These are phyloP conservation scores for Capronia epimyces DNA, from an alignment of 2,329 filamentous ascomycete genomes.

Conservation along the genomic window DNA sequence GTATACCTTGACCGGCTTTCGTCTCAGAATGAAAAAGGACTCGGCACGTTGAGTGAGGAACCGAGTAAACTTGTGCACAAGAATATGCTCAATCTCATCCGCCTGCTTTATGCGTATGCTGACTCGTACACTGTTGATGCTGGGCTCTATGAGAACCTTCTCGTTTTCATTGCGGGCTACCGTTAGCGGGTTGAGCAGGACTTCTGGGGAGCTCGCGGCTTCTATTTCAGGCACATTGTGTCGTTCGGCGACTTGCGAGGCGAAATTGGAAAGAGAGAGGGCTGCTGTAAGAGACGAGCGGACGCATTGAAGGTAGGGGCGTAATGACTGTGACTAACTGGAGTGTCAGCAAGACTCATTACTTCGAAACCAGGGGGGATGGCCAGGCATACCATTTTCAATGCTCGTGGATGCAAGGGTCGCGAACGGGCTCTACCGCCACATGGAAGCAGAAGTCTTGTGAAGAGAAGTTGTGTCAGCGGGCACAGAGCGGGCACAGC, in stretches of 20 bases:
- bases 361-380: not conserved
- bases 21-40: constrained; percentile 90
- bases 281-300: constrained; percentile 90
- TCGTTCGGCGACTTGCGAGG: constrained; percentile 89
- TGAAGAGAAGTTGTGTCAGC: not conserved
- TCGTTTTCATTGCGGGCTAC: constrained; percentile 96
- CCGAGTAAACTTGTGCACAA: constrained; percentile 96
- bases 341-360: constrained; percentile 29
- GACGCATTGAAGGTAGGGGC: constrained; percentile 93
- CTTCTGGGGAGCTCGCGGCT: constrained; percentile 84
- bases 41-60: constrained; percentile 96
- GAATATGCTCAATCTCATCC: constrained; percentile 95
- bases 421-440: not conserved
- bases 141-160: constrained; percentile 90
- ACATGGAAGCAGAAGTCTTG: constrained; percentile 9
- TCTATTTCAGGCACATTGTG: constrained; percentile 99
- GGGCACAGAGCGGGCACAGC: not conserved
- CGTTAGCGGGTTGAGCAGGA: constrained; percentile 83
- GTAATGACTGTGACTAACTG: constrained; percentile 81
- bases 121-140: constrained; percentile 92
- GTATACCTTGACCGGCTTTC: constrained; percentile 86
- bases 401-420: constrained; percentile 7
- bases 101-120: constrained; percentile 99
- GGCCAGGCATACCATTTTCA: constrained; percentile 23
- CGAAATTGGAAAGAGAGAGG: constrained; percentile 92